Conservation (phyloP, 2,329 filamentous ascomycete species). For the Sporothrix euskadiensis region DNA sequence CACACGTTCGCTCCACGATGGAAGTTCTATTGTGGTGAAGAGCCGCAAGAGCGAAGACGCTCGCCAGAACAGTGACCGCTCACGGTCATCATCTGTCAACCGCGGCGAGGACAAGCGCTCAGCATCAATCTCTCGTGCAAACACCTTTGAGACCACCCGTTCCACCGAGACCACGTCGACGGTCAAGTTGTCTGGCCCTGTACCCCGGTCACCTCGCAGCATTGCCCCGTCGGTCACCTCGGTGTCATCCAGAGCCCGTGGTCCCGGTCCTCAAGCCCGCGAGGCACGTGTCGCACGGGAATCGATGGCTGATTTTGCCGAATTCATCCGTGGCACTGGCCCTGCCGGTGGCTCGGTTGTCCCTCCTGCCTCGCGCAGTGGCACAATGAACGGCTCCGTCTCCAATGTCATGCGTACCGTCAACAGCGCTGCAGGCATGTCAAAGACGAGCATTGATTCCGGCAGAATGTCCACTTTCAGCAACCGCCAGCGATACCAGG, state of each 20-base stretch:
- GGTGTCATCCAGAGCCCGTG: slow-evolving; percentile 40
- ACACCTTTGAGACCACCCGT: slow-evolving; percentile 18
- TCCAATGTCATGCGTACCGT: slow-evolving; percentile 39
- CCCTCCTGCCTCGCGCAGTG: not conserved
- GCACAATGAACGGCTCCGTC: slow-evolving; percentile 29
- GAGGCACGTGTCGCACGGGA: slow-evolving; percentile 72
- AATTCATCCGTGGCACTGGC: slow-evolving; percentile 85
- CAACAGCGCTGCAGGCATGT: slow-evolving; percentile 36
- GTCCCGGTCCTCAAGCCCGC: slow-evolving; percentile 53
- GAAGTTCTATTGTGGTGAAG: slow-evolving; percentile 47
- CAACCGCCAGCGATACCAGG: slow-evolving; percentile 59
- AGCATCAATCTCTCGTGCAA: slow-evolving; percentile 40
- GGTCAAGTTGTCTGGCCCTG: slow-evolving; percentile 28
- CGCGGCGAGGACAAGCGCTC: slow-evolving; percentile 42
- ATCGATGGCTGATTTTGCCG: slow-evolving; percentile 78
- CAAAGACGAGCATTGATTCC: slow-evolving; percentile 44
- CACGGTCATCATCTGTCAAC: slow-evolving; percentile 52
- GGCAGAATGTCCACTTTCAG: slow-evolving; percentile 41
- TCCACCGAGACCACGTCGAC: slow-evolving; percentile 38
- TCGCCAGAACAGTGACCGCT: slow-evolving; percentile 44
- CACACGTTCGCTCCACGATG: slow-evolving; percentile 44
- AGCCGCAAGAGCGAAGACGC: slow-evolving; percentile 52
- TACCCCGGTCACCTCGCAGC: slow-evolving; percentile 38
- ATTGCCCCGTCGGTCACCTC: slow-evolving; percentile 24
- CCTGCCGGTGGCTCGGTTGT: slow-evolving; percentile 49